phyloP scores from a whole-genome alignment of 331 rosid genomes.

The Saraca asoca region DNA sequence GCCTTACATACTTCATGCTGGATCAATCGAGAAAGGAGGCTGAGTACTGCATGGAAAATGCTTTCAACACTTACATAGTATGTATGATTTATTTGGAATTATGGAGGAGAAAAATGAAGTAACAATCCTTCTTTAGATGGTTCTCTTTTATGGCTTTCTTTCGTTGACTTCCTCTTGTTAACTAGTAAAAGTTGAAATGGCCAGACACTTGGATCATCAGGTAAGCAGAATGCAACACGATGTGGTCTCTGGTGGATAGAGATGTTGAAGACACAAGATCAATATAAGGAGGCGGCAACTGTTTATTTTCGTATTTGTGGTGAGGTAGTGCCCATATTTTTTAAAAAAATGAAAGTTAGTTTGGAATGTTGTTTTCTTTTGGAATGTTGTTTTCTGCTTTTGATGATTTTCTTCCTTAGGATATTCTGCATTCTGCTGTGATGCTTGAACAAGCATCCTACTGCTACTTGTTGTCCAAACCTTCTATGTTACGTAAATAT shows the following conservation, averaged over 20 bases:
- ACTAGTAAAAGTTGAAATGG: constrained; percentile 40
- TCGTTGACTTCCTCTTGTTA: constrained; percentile 27
- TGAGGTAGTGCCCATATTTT: constrained; percentile 60
- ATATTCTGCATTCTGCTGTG: constrained; percentile 85
- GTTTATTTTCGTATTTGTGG: constrained; percentile 90
- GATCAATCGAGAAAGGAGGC: constrained; percentile 98
- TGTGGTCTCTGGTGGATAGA: constrained; percentile 98
- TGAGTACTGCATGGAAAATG: constrained; percentile 98
- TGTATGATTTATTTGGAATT: constrained; percentile 44
- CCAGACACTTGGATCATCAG: constrained; percentile 82
- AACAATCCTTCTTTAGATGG: constrained; percentile 1
- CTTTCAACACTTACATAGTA: constrained; percentile 86
- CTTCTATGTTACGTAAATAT: constrained; percentile 90
- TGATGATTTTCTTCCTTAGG: constrained; percentile 58
- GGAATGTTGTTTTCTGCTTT: constrained; percentile 32
- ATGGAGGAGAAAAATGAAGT: constrained; percentile 4
- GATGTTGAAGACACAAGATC: constrained; percentile 85
- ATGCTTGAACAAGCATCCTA: constrained; percentile 99
- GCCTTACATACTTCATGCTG: constrained; percentile 86
- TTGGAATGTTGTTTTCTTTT: constrained; percentile 29
- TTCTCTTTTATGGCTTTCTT: constrained; percentile 24
- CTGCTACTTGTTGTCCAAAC: constrained; percentile 84
- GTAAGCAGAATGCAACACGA: constrained; percentile 84
- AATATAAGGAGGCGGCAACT: constrained; percentile 84
- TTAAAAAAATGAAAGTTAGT: constrained; percentile 2